These are phyloP conservation scores for Aspergillus nanangensis DNA, from an alignment of 495 filamentous ascomycete species.

Conservation along the genomic window DNA sequence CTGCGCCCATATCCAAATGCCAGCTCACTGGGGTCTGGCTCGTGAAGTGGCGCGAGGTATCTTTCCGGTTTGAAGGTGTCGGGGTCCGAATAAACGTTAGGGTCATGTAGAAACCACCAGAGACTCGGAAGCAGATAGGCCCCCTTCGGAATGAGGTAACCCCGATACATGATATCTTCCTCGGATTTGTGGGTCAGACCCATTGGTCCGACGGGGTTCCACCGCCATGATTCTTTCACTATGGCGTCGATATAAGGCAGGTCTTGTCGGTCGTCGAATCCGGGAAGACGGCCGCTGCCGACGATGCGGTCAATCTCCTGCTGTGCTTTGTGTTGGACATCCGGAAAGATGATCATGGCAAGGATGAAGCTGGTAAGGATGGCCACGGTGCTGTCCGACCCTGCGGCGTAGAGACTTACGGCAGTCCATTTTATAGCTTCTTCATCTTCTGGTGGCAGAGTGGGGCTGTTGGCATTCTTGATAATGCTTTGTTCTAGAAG, in stretches of 20 bases:
- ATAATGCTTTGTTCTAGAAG: slow-evolving; percentile 21
- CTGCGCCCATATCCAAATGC: slow-evolving; percentile 54
- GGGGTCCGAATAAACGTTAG: slow-evolving; percentile 6
- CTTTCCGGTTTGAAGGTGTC: slow-evolving; percentile 31
- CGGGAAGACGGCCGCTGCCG: slow-evolving; percentile 31
- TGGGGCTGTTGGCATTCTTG: too few species aligned
- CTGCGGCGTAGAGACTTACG: slow-evolving; percentile 44
- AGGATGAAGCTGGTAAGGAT: slow-evolving; percentile 28
- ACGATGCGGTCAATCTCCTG: slow-evolving; percentile 49
- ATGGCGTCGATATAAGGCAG: slow-evolving; percentile 38
- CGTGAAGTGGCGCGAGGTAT: slow-evolving; percentile 23
- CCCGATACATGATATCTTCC: slow-evolving; percentile 41
- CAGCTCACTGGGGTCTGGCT: slow-evolving; percentile 22
- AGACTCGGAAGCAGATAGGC: slow-evolving; percentile 29
- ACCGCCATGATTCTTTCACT: slow-evolving; percentile 39
- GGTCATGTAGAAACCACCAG: slow-evolving; percentile 27
- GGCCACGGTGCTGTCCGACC: slow-evolving; percentile 31
- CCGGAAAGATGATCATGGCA: slow-evolving; percentile 35
- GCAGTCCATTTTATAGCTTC: slow-evolving; percentile 31
- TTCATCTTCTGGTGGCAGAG: slow-evolving; percentile 18
- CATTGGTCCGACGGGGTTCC: slow-evolving; percentile 36
- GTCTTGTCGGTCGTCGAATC: slow-evolving; percentile 18
- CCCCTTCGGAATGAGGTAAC: slow-evolving; percentile 40
- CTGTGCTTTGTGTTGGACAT: slow-evolving; percentile 43
- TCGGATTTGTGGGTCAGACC: slow-evolving; percentile 49